These are phyloP conservation scores for Botrytis elliptica DNA, from an alignment of 2,329 filamentous ascomycete species.

Conservation along the genomic window DNA sequence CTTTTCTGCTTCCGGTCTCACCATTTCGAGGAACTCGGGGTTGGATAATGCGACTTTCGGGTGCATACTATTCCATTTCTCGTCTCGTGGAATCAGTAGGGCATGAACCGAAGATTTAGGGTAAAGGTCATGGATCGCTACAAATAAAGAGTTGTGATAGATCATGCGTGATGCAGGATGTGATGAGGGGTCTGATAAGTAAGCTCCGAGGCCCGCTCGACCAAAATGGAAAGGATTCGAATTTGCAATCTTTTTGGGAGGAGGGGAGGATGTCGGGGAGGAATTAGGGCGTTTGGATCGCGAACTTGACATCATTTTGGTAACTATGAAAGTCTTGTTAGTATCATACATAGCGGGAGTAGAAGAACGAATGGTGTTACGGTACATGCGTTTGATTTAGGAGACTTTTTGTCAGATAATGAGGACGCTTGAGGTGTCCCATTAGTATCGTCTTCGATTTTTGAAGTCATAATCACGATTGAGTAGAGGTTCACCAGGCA, in stretches of 20 bases:
- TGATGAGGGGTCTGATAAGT: slow-evolving; percentile 61
- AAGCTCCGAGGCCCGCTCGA: slow-evolving; percentile 63
- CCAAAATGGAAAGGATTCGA: slow-evolving; percentile 40
- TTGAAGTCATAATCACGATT: slow-evolving; percentile 22
- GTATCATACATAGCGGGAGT: not conserved
- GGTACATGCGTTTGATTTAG: slow-evolving; percentile 46
- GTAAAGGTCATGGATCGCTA: slow-evolving; percentile 78
- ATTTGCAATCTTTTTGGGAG: slow-evolving; percentile 23
- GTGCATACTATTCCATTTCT: slow-evolving; percentile 59
- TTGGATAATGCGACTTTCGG: slow-evolving; percentile 78
- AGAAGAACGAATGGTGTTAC: slow-evolving; percentile 8
- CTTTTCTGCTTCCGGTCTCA: slow-evolving; percentile 59
- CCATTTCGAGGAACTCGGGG: slow-evolving; percentile 61
- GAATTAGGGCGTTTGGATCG: slow-evolving; percentile 6
- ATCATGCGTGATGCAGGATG: slow-evolving; percentile 61
- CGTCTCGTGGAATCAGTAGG: slow-evolving; percentile 78
- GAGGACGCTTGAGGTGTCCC: slow-evolving; percentile 37
- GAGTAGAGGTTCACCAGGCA: not conserved
- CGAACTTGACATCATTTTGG: slow-evolving; percentile 49
- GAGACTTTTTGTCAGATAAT: slow-evolving; percentile 27
- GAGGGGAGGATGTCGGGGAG: not conserved
- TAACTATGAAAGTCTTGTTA: slow-evolving; percentile 42
- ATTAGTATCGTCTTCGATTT: slow-evolving; percentile 45
- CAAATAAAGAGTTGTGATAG: slow-evolving; percentile 65
- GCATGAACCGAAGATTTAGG: slow-evolving; percentile 85